Evolutionary conservation across 2,329 filamentous ascomycete genomes (phyloP).

Genomic region (Penicillium verrucosum): DNA sequence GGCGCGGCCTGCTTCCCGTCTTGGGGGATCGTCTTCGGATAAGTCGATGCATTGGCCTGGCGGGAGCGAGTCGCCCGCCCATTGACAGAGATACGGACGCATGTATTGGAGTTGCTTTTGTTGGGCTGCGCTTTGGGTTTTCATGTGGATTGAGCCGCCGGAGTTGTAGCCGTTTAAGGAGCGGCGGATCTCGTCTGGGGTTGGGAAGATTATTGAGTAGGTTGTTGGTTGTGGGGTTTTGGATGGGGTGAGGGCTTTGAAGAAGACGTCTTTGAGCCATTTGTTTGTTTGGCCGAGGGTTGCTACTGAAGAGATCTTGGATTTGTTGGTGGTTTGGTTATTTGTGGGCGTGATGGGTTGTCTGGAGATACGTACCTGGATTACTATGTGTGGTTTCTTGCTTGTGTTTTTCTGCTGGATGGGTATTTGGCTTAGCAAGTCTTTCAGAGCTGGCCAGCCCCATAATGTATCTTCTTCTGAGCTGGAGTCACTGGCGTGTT

Average conservation of each 20-base stretch:
- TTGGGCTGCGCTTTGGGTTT: conserved; percentile 67
- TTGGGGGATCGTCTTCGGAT: conserved; percentile 7
- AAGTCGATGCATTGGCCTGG: conserved; percentile 8
- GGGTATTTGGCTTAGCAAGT: conserved; percentile 57
- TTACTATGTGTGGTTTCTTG: conserved; percentile 35
- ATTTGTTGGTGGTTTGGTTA: conserved; percentile 26
- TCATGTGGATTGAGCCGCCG: conserved; percentile 78
- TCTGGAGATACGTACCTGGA: conserved; percentile 32
- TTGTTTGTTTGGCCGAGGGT: conserved; percentile 67
- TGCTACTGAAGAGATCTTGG: conserved; percentile 77
- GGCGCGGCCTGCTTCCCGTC: conserved; percentile 57
- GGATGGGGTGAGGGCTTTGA: conserved; percentile 42
- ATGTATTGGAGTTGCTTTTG: conserved; percentile 71
- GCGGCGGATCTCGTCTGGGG: conserved; percentile 69
- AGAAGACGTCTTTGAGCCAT: conserved; percentile 68
- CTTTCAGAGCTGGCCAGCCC: conserved; percentile 70
- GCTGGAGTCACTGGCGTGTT: conserved; percentile 48
- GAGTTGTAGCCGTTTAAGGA: conserved; percentile 76
- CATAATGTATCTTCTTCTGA: conserved; percentile 57
- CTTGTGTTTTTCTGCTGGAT: conserved; percentile 27
- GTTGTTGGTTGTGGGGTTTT: conserved; percentile 25
- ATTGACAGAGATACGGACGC: conserved; percentile 68
- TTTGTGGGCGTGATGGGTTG: background rate
- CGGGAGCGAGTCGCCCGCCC: conserved; percentile 59
- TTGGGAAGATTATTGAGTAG: conserved; percentile 79